phyloP scores from a whole-genome alignment of 345 rosid species.

The Capsella bursapastoris region DNA sequence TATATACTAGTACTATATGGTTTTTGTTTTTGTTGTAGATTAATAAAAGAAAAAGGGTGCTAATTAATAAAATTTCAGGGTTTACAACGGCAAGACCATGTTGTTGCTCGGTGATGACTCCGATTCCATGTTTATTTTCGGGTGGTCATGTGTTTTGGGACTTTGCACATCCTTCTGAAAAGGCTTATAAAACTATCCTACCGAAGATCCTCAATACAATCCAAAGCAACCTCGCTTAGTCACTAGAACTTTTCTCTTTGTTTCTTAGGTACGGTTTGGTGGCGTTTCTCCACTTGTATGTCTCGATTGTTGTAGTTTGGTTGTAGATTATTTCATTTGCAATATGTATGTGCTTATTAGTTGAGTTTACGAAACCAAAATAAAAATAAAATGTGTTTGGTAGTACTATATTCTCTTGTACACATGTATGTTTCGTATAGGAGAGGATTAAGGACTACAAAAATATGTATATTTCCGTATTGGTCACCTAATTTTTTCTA shows the following conservation, averaged over 20 bases:
- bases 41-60: not conserved
- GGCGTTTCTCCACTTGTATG: not conserved
- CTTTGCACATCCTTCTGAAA: constrained; percentile 40
- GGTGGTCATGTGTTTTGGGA: constrained; percentile 39
- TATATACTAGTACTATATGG: not conserved
- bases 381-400: not conserved
- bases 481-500: not conserved
- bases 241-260: not conserved
- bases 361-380: not conserved
- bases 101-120: constrained; percentile 31
- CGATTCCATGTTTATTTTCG: constrained; percentile 31
- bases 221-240: constrained; percentile 24
- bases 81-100: constrained; percentile 31
- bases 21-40: not conserved
- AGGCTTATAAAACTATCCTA: constrained; percentile 26
- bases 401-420: no score
- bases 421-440: no score
- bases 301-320: not conserved
- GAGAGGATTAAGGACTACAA: not conserved
- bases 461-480: not conserved
- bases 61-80: constrained; percentile 17
- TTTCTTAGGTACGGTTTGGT: not conserved
- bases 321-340: constrained; percentile 3
- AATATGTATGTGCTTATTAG: not conserved
- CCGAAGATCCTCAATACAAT: constrained; percentile 26